These are phyloP conservation scores for Aphanomyces euteiches DNA, from an alignment of 352 stramenopile species.

Conservation along the genomic window DNA sequence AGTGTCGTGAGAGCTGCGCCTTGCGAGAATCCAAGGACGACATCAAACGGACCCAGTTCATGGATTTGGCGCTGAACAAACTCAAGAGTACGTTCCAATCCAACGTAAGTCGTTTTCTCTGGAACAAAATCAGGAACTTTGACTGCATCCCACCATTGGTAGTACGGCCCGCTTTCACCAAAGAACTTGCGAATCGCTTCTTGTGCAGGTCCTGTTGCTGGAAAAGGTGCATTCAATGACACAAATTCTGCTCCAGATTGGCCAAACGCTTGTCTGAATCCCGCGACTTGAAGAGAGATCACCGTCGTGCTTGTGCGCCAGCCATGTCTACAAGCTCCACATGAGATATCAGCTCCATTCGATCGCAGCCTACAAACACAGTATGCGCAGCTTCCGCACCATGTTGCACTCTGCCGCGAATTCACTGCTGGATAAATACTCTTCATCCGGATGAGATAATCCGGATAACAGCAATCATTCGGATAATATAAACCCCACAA, in stretches of 20 bases:
- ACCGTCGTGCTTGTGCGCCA: conserved; percentile 26
- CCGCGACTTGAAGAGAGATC: conserved; percentile 22
- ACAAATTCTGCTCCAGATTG: conserved; percentile 17
- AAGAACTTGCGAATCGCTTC: conserved; percentile 29
- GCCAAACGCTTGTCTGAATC: conserved; percentile 27
- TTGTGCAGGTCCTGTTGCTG: conserved; percentile 29
- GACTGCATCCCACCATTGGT: conserved; percentile 34
- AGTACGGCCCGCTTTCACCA: conserved; percentile 33
- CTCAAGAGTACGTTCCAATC: conserved; percentile 30
- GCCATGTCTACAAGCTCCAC: conserved; percentile 20
- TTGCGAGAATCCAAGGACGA: conserved; percentile 80
- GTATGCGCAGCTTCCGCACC: conserved; percentile 19
- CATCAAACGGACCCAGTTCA: conserved; percentile 61
- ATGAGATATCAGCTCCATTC: neutral
- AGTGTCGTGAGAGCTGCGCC: conserved; percentile 34
- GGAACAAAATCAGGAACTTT: conserved; percentile 15
- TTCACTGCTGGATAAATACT: too few species aligned
- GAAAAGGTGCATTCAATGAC: conserved; percentile 17
- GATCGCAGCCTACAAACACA: conserved; percentile 21
- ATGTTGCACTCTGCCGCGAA: too few species aligned
- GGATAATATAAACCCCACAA: neutral
- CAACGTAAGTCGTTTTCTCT: conserved; percentile 14
- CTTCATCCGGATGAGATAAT: neutral
- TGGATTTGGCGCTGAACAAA: conserved; percentile 58
- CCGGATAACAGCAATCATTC: neutral